Evolutionary conservation across 2,329 filamentous ascomycete genomes (phyloP), one percentile per base, ranked within the genome.

Genomic region (Colletotrichum caudatum): DNA sequence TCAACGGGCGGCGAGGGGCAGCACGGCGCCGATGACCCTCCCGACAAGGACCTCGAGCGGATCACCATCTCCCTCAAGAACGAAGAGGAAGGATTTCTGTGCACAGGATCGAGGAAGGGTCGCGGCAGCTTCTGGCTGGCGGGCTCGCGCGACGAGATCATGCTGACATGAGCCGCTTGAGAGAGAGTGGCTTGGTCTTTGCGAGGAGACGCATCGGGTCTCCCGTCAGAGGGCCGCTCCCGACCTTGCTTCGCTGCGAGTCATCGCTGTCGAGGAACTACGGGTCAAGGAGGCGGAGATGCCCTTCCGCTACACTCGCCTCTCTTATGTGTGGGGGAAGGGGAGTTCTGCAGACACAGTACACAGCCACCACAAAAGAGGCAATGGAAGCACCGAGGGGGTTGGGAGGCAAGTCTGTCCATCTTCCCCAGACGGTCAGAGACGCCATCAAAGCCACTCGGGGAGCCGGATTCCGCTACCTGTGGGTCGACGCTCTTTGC

Each of bases 391-490:
- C 51, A 54, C 26, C 51, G 14, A 33, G 6, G 26, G 51, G 51
- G 4, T 11, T 53, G 16, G 46, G 1, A 8, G 9, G n/a, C 51
- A 20, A 16, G 35, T 57, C 50, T 20, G 20, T 53, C 50, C 14
- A 14, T 2, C 9, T 53, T 7, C 50, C 50, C 50, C 50, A 59
- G 37, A 44, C 57, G 14, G 44, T 59, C 35, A 41, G 11, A n/a
- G 57, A 59, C 20, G 57, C 57, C 9, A 59, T 59, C 35, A 39
- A 59, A 41, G 57, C 33, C 57, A 41, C 57, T n/a, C 35, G 18
- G 18, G 57, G 29, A 59, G 33, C 37, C 9, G 35, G 57, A 37
- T 41, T 59, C 20, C 57, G 57, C 37, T 59, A 59, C 35, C 14
- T 59, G 7, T 46, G 57, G 37, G 57, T 59, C 14, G 57, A 59